These are phyloP conservation scores for Santalum album DNA, from an alignment of 164 flowering plant species.

Conservation along the genomic window DNA sequence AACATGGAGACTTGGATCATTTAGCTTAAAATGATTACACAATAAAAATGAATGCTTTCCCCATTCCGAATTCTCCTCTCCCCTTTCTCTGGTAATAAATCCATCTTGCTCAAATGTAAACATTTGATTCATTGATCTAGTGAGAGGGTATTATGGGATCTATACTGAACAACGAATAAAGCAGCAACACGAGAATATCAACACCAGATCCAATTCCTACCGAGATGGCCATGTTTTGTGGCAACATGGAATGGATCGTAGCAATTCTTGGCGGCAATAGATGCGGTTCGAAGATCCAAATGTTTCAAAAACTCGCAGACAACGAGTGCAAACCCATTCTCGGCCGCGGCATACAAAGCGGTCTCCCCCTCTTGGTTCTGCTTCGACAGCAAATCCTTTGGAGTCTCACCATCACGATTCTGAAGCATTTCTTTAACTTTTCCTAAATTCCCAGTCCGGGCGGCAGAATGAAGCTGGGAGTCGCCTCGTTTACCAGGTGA, in stretches of 20 bases:
- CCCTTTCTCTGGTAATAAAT: too few species aligned
- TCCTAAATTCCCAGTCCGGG: conserved; percentile 59
- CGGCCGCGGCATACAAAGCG: conserved; percentile 76
- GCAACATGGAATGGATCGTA: conserved; percentile 88
- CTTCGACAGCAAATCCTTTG: conserved; percentile 37
- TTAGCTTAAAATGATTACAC: too few species aligned
- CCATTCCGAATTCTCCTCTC: too few species aligned
- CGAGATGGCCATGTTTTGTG: conserved; percentile 85
- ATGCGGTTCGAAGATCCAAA: conserved; percentile 55
- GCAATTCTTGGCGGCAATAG: conserved; percentile 60
- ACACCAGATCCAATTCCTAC: conserved; percentile 28
- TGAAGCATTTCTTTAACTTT: conserved; percentile 57
- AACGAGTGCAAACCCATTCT: conserved; percentile 57
- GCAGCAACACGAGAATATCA: background rate
- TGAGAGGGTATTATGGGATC: too few species aligned
- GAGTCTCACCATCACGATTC: conserved; percentile 18
- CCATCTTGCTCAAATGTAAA: too few species aligned
- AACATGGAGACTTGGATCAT: too few species aligned
- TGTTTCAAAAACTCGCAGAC: conserved; percentile 61
- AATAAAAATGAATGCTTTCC: too few species aligned
- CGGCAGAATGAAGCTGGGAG: conserved; percentile 62
- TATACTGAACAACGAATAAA: too few species aligned
- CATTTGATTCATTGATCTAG: too few species aligned
- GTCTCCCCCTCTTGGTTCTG: conserved; percentile 78
- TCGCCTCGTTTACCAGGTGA: conserved; percentile 89